phyloP scores from a whole-genome alignment of 768 basidiomycete genomes.

The Collybiopsis confluens region DNA sequence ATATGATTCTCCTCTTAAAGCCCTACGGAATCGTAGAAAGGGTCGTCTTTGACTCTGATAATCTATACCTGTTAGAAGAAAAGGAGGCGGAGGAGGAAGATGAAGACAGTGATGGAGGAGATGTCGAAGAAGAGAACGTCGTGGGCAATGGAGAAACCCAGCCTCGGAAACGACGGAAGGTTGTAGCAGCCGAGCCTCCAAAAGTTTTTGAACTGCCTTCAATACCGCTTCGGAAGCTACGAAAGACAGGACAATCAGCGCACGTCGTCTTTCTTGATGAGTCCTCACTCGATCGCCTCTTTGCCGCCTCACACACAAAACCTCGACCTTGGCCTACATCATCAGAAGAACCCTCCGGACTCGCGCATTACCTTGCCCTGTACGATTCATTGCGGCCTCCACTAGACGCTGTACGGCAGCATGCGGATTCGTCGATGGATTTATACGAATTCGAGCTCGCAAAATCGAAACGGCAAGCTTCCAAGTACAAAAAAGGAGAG shows the following conservation, averaged over 20 bases:
- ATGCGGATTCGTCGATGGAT: slow-evolving; percentile 76
- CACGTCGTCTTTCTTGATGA: slow-evolving; percentile 71
- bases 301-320: slow-evolving; percentile 45
- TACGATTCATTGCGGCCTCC: slow-evolving; percentile 73
- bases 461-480: slow-evolving; percentile 50
- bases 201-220: slow-evolving; percentile 60
- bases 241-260: slow-evolving; percentile 61
- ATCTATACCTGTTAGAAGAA: slow-evolving; percentile 20
- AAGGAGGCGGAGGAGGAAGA: slow-evolving; percentile 36
- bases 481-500: slow-evolving; percentile 75
- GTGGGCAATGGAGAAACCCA: slow-evolving; percentile 21
- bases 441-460: slow-evolving; percentile 71
- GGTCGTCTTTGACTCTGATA: slow-evolving; percentile 58
- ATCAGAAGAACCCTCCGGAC: slow-evolving; percentile 57
- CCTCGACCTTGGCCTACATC: slow-evolving; percentile 60
- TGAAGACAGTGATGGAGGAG: slow-evolving; percentile 40
- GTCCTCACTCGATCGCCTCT: slow-evolving; percentile 65
- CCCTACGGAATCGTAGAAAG: slow-evolving; percentile 72
- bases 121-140: slow-evolving; percentile 24
- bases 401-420: slow-evolving; percentile 66
- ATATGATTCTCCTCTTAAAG: slow-evolving; percentile 75
- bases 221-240: slow-evolving; percentile 47
- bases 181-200: slow-evolving; percentile 31
- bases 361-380: slow-evolving; percentile 64
- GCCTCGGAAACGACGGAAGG: slow-evolving; percentile 37